Conservation (phyloP, 164 flowering plant genomes). For the Protea cynaroides region DNA sequence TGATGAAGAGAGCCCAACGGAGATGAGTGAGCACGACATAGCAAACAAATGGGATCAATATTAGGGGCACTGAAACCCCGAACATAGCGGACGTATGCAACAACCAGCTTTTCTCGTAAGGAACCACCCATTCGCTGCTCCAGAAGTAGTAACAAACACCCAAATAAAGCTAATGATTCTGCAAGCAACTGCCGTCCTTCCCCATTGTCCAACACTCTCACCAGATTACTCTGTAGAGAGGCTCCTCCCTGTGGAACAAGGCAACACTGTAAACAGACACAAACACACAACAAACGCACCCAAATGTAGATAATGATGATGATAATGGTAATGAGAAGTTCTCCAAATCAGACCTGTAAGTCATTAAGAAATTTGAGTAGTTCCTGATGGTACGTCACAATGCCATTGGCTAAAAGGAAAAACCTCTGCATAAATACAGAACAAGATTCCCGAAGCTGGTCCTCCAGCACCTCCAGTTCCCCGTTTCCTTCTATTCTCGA, state of each 20-base stretch:
- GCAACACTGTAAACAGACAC: background rate
- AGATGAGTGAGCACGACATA: constrained; percentile 16
- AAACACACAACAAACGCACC: background rate
- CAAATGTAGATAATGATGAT: too few species aligned
- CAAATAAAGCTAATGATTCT: constrained; percentile 26
- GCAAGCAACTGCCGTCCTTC: constrained; percentile 21
- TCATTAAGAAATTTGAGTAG: constrained; percentile 16
- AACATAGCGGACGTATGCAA: constrained; percentile 19
- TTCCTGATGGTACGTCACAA: constrained; percentile 16
- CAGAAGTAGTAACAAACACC: constrained; percentile 21
- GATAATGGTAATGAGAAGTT: too few species aligned
- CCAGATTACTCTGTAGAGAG: constrained; percentile 10
- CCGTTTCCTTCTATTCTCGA: constrained; percentile 20
- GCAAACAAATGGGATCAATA: constrained; percentile 13
- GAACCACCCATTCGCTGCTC: constrained; percentile 20
- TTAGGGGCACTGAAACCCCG: constrained; percentile 17
- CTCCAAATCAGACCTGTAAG: constrained; percentile 9
- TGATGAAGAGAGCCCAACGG: background rate
- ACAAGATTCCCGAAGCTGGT: constrained; percentile 28
- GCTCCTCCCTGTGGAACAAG: constrained; percentile 13
- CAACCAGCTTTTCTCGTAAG: constrained; percentile 25
- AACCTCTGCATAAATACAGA: constrained; percentile 22
- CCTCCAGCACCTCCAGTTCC: constrained; percentile 19
- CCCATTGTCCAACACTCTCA: constrained; percentile 14
- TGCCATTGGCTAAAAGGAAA: constrained; percentile 20